Conservation (phyloP, 2,329 filamentous ascomycete genomes). For the Lasiodiplodia citricola region DNA sequence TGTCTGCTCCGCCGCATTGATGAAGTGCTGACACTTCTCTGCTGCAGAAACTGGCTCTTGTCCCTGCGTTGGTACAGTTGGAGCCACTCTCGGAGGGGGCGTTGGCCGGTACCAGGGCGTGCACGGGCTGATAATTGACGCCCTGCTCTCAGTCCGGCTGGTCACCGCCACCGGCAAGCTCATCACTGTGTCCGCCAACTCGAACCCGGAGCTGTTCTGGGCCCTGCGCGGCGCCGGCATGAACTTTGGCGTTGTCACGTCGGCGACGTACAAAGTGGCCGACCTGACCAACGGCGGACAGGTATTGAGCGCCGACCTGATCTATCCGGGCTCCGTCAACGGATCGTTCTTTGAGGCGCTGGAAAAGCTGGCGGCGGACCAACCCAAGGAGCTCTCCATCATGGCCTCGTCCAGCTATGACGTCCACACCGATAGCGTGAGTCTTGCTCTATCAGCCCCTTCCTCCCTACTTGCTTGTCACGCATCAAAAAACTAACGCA, state of each 20-base stretch:
- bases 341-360: background rate
- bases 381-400: no score
- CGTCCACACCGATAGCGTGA: no score
- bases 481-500: no score
- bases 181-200: slow-evolving; percentile 35
- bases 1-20: no score
- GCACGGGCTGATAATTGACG: slow-evolving; percentile 42
- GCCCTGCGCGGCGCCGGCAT: slow-evolving; percentile 45
- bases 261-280: background rate
- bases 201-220: slow-evolving; percentile 47
- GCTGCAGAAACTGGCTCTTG: slow-evolving; percentile 30
- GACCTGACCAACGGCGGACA: slow-evolving; percentile 11
- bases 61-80: slow-evolving; percentile 56
- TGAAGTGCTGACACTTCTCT: background rate
- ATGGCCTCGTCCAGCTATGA: no score
- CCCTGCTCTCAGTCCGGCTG: slow-evolving; percentile 33
- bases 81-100: slow-evolving; percentile 62
- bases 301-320: slow-evolving; percentile 26
- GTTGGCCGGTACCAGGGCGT: slow-evolving; percentile 60
- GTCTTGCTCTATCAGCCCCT: no score
- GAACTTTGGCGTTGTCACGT: slow-evolving; percentile 41
- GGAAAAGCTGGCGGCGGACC: no score
- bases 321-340: slow-evolving; percentile 3
- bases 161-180: slow-evolving; percentile 40
- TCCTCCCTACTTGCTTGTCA: no score